Evolutionary conservation across 768 basidiomycete genomes (phyloP), one percentile per base, ranked within the genome.

Genomic region (Boletus vermiculosoides): DNA sequence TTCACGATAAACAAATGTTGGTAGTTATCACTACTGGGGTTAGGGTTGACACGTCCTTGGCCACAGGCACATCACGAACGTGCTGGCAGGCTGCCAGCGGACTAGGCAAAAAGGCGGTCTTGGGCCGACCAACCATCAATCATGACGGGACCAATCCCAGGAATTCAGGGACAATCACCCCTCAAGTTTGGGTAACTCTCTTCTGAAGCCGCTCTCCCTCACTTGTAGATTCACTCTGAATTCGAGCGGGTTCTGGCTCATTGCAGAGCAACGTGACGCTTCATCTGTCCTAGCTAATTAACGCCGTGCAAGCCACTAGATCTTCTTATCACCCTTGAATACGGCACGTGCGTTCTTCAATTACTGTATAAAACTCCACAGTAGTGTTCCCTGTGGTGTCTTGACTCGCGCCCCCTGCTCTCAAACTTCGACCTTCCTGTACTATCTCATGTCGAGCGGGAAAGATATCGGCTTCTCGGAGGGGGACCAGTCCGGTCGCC

Each of bases 351-450:
- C 37, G 45, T 57, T 45, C 47, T 44, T n/a, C n/a, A n/a, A n/a
- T n/a, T n/a, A n/a, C n/a, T 41, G 25, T 68, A 68, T 72, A 72
- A 72, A 71, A 49, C 47, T 20, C 8, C 12, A 20, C 8, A 6
- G 5, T 15, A 12, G 36, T 22, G 31, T 31, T 36, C 39, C 52
- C 10, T 44, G 31, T 31, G 40, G 2, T 23, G n/a, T 48, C 37
- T 34, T 30, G 16, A 18, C 30, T 39, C 30, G 39, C 8, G 6
- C 30, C 42, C 30, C 30, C 41, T 57, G 10, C 37, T 52, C 10
- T 40, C 49, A 39, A n/a, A 49, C 16, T 51, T 40, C 31, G 22
- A 15, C 28, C 50, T 50, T 41, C 37, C 50, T 25, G 45, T 34
- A 15, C 42, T 15, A 39, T 52, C 49, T 42, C 59, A 71, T 71